phyloP scores from a whole-genome alignment of 768 basidiomycete species.

The Boletus rubescentipes region DNA sequence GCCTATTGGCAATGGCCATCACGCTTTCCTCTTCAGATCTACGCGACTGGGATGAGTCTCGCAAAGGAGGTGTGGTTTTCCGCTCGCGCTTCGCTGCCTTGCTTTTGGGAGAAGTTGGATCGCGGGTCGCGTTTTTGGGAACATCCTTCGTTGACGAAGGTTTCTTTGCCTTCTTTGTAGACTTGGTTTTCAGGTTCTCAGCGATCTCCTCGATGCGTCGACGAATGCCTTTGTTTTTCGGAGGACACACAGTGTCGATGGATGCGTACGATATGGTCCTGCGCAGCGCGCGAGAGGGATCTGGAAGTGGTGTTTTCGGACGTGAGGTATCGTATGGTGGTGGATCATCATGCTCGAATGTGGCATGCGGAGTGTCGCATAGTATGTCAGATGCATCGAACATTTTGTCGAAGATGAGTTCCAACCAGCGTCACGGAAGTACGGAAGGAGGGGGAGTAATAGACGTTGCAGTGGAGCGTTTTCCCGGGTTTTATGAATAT shows the following conservation, averaged over 20 bases:
- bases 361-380: neutral
- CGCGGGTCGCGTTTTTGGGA: neutral
- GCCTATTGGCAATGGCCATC: neutral
- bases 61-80: neutral
- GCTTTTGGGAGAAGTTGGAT: neutral
- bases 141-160: neutral
- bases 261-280: conserved; percentile 21
- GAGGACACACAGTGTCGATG: conserved; percentile 14
- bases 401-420: conserved; percentile 1
- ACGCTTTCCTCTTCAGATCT: conserved; percentile 1
- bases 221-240: conserved; percentile 9
- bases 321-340: neutral
- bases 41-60: neutral
- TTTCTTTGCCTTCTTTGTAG: conserved; percentile 5
- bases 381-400: neutral
- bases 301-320: conserved; percentile 2
- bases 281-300: conserved; percentile 7
- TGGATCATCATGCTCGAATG: neutral
- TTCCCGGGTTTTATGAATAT: conserved; percentile 1
- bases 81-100: neutral
- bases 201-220: conserved; percentile 15
- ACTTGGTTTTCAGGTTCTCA: conserved; percentile 1
- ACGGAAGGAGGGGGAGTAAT: neutral
- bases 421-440: neutral
- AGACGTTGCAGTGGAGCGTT: neutral